Base-by-base conservation (phyloP, 2,329 filamentous ascomycete species). In the Alternaria sp. region DNA sequence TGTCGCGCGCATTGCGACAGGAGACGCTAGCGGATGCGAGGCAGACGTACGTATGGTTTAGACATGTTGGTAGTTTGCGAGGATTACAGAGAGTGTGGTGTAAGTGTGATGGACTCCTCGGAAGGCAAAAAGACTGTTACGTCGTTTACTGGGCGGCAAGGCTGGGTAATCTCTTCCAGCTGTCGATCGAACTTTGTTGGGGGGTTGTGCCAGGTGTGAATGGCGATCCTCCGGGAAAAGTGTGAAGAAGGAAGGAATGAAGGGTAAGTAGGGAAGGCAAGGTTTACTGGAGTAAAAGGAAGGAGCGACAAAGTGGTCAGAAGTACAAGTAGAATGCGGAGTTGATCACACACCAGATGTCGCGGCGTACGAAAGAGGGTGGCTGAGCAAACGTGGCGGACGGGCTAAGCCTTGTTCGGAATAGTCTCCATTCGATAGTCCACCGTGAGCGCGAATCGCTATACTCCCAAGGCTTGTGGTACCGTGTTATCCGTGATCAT, bases 351-450 rank as follows among this genome's bases (percentile, higher is more conserved):
- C 61, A 61, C 43, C 46, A 64, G 41, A 61, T 33, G 61, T 64
- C 61, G 58, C 58, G 58, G 61, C 61, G 37, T 55, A 55, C 60
- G 60, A 63, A 62, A 20, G 55, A 44, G 55, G 18, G 61, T 65
- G 62, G 62, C 62, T 64, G 62, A 64, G 62, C 47, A 37, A 47
- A 46, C 41, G 58, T 61, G 58, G 58, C 58, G 58, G 58, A 51
- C 30, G 23, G 6, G 50, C 57, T 60, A 60, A 47, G 50, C 61
- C 57, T 18, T 33, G 9, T 56, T 43, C 15, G 44, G 30, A 20
- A 15, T 51, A 56, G 50, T 43, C 20, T 23, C 5, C 6, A 41
- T 23, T 26, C 45, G 43, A 43, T 18, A 45, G 58, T 51, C 55
- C 46, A 23, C 21, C 41, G 50, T 11, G 30, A 18, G 33, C 45